Percentiles rank a stretch among this genome's conserved stretches.
phyloP scores from a whole-genome alignment of 1,139 yeast genomes.

The Groenewaldozyma auringiensis region DNA sequence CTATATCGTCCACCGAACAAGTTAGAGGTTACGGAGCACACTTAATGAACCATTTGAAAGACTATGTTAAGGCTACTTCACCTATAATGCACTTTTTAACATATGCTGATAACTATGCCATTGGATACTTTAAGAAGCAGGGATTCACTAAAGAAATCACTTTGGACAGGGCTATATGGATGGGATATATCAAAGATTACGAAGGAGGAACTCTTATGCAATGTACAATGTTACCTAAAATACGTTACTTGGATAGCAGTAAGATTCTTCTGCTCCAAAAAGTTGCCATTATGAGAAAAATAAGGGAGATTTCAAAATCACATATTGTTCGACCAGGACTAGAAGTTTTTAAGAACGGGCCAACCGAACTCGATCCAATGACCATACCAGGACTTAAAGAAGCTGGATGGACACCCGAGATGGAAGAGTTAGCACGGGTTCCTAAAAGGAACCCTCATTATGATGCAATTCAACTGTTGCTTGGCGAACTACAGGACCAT shows the following conservation, averaged over 20 bases:
- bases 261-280: slow-evolving; percentile 80
- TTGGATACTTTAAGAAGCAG: slow-evolving; percentile 95
- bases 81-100: slow-evolving; percentile 84
- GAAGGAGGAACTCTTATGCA: slow-evolving; percentile 99
- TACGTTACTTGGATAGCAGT: slow-evolving; percentile 81
- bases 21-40: slow-evolving; percentile 99
- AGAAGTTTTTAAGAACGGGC: slow-evolving; percentile 47
- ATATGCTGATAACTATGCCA: slow-evolving; percentile 97
- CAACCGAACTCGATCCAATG: slow-evolving; percentile 49
- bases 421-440: slow-evolving; percentile 92
- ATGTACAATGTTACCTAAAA: slow-evolving; percentile 83
- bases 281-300: slow-evolving; percentile 84
- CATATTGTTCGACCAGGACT: slow-evolving; percentile 80
- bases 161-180: slow-evolving; percentile 80
- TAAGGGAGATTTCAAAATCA: slow-evolving; percentile 68
- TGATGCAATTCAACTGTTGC: slow-evolving; percentile 81
- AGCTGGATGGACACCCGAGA: slow-evolving; percentile 97
- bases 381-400: slow-evolving; percentile 82
- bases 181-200: slow-evolving; percentile 97
- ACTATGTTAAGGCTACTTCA: slow-evolving; percentile 84
- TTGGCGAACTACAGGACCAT: slow-evolving; percentile 84
- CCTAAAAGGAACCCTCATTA: slow-evolving; percentile 95
- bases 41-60: slow-evolving; percentile 93
- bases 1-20: slow-evolving; percentile 94
- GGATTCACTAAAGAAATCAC: slow-evolving; percentile 95